Percentiles rank a stretch among this genome's conserved stretches.
Evolutionary conservation across 345 rosid species (phyloP).

Genomic region (Lenwebbia sp.): DNA sequence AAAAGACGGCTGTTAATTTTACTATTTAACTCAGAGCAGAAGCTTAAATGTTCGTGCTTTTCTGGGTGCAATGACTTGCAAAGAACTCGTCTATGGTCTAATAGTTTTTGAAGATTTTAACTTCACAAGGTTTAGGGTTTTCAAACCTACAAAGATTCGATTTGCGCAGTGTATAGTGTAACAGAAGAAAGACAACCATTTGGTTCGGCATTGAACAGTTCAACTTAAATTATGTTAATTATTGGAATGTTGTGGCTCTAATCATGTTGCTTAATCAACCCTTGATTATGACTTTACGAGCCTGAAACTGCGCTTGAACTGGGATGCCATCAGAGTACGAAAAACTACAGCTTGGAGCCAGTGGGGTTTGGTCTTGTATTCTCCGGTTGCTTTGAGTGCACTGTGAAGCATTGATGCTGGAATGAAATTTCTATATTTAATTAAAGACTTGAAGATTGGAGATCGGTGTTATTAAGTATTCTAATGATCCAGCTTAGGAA

Average conservation of each 20-base stretch:
- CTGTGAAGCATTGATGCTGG: neutral
- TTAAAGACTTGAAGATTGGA: neutral
- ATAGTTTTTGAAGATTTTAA: neutral
- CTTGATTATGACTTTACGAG: neutral
- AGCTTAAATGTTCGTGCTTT: neutral
- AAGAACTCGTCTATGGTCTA: neutral
- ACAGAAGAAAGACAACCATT: neutral
- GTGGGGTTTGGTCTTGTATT: neutral
- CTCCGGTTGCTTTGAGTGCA: neutral
- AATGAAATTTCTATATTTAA: neutral
- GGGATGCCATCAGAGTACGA: neutral
- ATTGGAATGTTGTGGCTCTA: neutral
- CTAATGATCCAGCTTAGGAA: neutral
- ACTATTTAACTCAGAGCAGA: neutral
- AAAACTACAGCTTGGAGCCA: neutral
- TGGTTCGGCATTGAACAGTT: neutral
- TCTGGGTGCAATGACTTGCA: neutral
- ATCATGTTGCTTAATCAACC: neutral
- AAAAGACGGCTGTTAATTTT: neutral
- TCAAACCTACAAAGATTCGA: neutral
- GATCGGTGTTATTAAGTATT: neutral
- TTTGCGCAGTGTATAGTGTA: neutral
- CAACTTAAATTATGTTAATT: neutral
- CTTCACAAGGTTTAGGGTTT: neutral
- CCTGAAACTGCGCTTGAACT: neutral